Conservation (phyloP, 2,329 filamentous ascomycete species). For the Sporothrix mexicana region DNA sequence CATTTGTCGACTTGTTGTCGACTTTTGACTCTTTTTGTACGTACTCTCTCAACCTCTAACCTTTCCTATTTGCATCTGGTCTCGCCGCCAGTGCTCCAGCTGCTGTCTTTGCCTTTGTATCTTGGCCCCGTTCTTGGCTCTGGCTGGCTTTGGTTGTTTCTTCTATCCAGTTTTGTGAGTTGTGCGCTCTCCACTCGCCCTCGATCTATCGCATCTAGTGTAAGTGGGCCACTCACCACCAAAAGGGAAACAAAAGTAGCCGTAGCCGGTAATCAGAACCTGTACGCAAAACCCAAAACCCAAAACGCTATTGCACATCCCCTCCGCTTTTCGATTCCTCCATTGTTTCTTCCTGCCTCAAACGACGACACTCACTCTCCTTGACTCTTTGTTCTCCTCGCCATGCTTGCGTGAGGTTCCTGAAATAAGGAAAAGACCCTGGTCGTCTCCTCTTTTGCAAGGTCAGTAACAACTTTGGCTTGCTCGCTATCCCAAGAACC, state of each 20-base stretch:
- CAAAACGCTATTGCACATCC: neutral
- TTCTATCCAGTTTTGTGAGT: neutral
- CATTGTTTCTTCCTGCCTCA: constrained; percentile 23
- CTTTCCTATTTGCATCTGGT: constrained; percentile 2
- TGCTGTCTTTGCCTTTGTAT: constrained; percentile 5
- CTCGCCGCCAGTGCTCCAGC: neutral
- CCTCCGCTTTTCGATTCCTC: neutral
- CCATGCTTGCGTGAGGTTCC: neutral
- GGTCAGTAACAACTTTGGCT: neutral
- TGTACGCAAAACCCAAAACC: neutral
- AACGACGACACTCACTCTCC: neutral
- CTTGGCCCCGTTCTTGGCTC: constrained; percentile 20
- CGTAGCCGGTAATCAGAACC: neutral
- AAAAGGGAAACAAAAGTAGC: neutral
- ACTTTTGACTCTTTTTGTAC: neutral
- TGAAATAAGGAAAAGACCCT: neutral
- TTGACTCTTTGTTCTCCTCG: neutral
- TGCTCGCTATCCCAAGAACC: neutral
- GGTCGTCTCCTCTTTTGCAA: neutral
- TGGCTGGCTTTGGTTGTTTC: constrained; percentile 16
- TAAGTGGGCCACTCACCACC: constrained; percentile 8
- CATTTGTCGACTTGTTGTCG: neutral
- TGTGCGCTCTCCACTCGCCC: constrained; percentile 1
- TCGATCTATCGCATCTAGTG: constrained; percentile 7
- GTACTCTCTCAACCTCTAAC: neutral